A percentile compares a stretch with the other conserved stretches of the same genome.
phyloP scores from a whole-genome alignment of 257 asterid genomes.

The Nicotiana knightiana region DNA sequence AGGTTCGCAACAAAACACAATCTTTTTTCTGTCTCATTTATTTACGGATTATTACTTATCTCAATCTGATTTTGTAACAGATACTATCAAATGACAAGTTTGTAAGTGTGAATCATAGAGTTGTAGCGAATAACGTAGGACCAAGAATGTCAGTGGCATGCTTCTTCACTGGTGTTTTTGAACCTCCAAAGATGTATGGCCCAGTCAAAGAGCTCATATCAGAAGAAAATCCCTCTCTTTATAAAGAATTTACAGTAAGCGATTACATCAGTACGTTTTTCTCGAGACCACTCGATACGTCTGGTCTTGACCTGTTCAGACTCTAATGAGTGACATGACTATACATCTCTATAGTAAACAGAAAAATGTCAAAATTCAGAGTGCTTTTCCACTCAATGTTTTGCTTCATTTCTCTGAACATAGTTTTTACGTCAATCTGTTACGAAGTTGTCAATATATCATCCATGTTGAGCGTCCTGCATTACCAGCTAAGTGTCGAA shows the following conservation, averaged over 20 bases:
- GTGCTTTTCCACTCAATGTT: too few species aligned
- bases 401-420: too few species aligned
- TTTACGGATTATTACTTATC: background rate
- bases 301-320: slow-evolving; percentile 45
- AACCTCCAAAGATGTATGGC: slow-evolving; percentile 31
- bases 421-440: background rate
- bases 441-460: too few species aligned
- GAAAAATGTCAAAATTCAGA: too few species aligned
- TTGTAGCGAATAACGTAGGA: slow-evolving; percentile 38
- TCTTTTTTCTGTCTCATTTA: background rate
- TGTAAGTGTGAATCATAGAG: slow-evolving; percentile 58
- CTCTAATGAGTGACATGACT: too few species aligned
- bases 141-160: slow-evolving; percentile 70
- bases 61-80: slow-evolving; percentile 15
- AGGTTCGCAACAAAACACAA: slow-evolving; percentile 28
- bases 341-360: too few species aligned
- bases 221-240: slow-evolving; percentile 18
- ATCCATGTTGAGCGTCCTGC: background rate
- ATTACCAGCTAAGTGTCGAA: background rate
- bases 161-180: slow-evolving; percentile 37
- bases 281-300: slow-evolving; percentile 30
- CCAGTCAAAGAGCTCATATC: slow-evolving; percentile 52
- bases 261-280: slow-evolving; percentile 39
- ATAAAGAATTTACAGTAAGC: slow-evolving; percentile 38
- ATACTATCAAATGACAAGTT: slow-evolving; percentile 57